Evolutionary conservation across 2,329 filamentous ascomycete species (phyloP), one percentile per base, ranked within the genome.

Genomic region (Claviceps maximensis): DNA sequence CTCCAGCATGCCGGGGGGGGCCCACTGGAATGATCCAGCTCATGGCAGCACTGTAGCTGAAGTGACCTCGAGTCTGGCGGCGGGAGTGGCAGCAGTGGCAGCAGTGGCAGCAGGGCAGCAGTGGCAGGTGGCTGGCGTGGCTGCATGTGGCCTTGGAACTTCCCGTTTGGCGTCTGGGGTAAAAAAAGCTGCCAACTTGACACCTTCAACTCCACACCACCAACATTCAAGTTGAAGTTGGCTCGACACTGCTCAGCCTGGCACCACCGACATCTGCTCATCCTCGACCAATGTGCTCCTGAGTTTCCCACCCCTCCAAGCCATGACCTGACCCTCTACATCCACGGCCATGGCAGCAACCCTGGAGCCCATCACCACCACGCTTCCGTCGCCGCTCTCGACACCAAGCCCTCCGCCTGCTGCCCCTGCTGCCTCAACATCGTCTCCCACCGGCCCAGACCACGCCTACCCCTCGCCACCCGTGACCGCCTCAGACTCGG

Each of bases 401-500:
- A 23, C 46, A 31, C 25, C 54, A n/a, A 25, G 8, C 41, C 48
- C 40, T 41, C 54, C 38, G 15, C 51, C 51, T 27, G 15, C 44
- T n/a, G 10, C 44, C 23, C 33, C 45, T 12, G 47, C 44, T n/a
- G 10, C 44, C 23, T 47, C 45, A 5, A 41, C 50, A 23, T 44
- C 53, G 13, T 45, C 50, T 15, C 47, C 53, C 7, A 40, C 49
- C 23, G 38, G 17, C 10, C 38, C 48, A 15, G 48, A 10, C 25
- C 45, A 49, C 9, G 51, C 29, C 23, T 51, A 47, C 17, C 47
- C 50, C 17, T 50, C 53, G 6, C 50, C 47, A 44, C 58, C 61
- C 17, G 59, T 60, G 36, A 60, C 61, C 2, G 57, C 60, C 25
- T 63, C 62, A 1, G 63, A 62, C 23, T 64, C 62, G 2, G 64